phyloP scores from a whole-genome alignment of 345 rosid genomes.

The Erucastrum elatum region DNA sequence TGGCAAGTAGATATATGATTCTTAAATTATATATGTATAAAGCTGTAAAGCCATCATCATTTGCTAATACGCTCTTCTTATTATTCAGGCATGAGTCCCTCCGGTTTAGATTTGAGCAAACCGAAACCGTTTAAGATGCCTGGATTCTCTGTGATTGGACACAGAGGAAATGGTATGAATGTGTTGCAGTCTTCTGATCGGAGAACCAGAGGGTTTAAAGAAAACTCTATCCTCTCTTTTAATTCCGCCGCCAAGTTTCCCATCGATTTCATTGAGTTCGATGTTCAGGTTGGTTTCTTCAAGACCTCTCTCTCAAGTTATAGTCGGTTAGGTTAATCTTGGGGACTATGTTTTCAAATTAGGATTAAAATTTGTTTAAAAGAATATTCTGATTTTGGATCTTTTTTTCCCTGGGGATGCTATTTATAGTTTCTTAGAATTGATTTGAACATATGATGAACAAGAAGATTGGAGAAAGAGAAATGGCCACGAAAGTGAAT shows the following conservation, averaged over 20 bases:
- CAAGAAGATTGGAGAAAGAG: constrained; percentile 27
- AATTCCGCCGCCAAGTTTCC: constrained; percentile 72
- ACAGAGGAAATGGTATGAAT: constrained; percentile 96
- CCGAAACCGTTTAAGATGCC: constrained; percentile 48
- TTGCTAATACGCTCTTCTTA: neutral
- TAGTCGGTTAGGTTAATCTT: neutral
- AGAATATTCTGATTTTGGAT: constrained; percentile 24
- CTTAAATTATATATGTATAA: neutral
- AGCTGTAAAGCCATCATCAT: neutral
- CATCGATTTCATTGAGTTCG: constrained; percentile 87
- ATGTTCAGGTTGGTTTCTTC: constrained; percentile 76
- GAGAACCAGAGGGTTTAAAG: constrained; percentile 72
- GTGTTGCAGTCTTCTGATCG: constrained; percentile 53
- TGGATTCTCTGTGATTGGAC: constrained; percentile 80
- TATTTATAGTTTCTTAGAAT: constrained; percentile 23
- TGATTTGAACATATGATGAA: constrained; percentile 8
- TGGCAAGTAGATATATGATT: neutral
- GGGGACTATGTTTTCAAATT: neutral
- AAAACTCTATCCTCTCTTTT: constrained; percentile 80
- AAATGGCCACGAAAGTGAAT: constrained; percentile 25
- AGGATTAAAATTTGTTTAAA: neutral
- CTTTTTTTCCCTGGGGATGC: neutral
- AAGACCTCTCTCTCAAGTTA: neutral
- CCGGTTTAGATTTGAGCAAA: constrained; percentile 41
- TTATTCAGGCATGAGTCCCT: neutral